phyloP scores from a whole-genome alignment of 768 basidiomycete genomes.

The Termitomyces sp. region DNA sequence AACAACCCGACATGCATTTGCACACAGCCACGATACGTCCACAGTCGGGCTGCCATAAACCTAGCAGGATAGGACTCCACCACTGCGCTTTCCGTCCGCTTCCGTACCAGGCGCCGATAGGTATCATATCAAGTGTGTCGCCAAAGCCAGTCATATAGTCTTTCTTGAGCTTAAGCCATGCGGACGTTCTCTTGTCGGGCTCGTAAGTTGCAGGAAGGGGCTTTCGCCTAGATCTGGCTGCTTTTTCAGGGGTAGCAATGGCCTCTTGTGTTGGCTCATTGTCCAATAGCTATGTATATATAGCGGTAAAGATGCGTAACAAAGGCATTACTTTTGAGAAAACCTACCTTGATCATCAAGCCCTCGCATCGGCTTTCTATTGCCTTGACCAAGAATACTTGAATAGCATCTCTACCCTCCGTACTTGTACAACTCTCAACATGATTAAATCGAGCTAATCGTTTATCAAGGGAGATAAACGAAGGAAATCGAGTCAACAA shows the following conservation, averaged over 20 bases:
- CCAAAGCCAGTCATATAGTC: slow-evolving; percentile 81
- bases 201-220: slow-evolving; percentile 84
- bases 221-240: slow-evolving; percentile 44
- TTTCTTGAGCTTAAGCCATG: slow-evolving; percentile 91
- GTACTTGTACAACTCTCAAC: slow-evolving; percentile 69
- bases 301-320: not conserved
- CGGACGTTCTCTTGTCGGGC: slow-evolving; percentile 78
- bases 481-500: slow-evolving; percentile 62
- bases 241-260: slow-evolving; percentile 12
- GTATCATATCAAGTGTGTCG: slow-evolving; percentile 70
- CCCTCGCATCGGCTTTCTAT: slow-evolving; percentile 81
- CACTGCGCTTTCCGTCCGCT: slow-evolving; percentile 84
- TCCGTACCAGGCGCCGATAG: slow-evolving; percentile 84
- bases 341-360: slow-evolving; percentile 82
- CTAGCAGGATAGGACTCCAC: slow-evolving; percentile 90
- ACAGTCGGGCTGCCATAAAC: slow-evolving; percentile 58
- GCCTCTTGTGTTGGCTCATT: slow-evolving; percentile 35
- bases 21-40: slow-evolving; percentile 72
- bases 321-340: not conserved
- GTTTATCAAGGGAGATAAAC: slow-evolving; percentile 34
- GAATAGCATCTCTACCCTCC: slow-evolving; percentile 53
- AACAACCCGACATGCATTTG: slow-evolving; percentile 83
- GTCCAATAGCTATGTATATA: slow-evolving; percentile 57
- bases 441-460: slow-evolving; percentile 60
- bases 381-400: slow-evolving; percentile 72